Evolutionary conservation across 2,329 filamentous ascomycete genomes (phyloP).

Genomic region (Claviceps maximensis): DNA sequence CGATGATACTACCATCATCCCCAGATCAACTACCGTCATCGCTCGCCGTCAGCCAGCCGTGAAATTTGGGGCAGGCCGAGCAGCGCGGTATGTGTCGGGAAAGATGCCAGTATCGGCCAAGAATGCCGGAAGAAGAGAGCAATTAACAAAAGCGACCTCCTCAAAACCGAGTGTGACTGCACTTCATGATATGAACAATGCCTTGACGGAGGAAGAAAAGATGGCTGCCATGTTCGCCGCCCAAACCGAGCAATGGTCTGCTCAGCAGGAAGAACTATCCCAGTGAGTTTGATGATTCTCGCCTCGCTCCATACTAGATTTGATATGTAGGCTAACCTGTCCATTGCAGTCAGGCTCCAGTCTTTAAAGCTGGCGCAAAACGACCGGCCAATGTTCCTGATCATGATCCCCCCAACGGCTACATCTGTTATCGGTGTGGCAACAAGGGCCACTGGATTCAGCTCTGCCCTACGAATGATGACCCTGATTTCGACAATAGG

Average conservation of each 20-base stretch:
- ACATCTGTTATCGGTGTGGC: conserved; percentile 91
- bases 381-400: conserved; percentile 68
- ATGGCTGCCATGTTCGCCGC: conserved; percentile 86
- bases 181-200: conserved; percentile 55
- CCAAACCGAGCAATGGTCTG: conserved; percentile 82
- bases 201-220: conserved; percentile 86
- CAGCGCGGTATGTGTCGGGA: conserved; percentile 88
- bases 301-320: not conserved
- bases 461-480: conserved; percentile 93
- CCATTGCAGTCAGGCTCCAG: conserved; percentile 42
- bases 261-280: conserved; percentile 86
- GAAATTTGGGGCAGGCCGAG: conserved; percentile 76
- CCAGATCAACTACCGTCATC: conserved; percentile 85
- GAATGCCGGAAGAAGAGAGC: conserved; percentile 57
- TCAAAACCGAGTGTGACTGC: conserved; percentile 44
- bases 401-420: conserved; percentile 83
- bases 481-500: conserved; percentile 87
- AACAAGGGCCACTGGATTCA: conserved; percentile 99
- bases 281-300: conserved; percentile 39
- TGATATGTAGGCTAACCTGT: conserved; percentile 17
- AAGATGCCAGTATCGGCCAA: conserved; percentile 87
- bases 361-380: conserved; percentile 49
- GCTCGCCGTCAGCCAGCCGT: conserved; percentile 73
- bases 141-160: conserved; percentile 42
- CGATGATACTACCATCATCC: conserved; percentile 95